phyloP scores from a whole-genome alignment of 495 filamentous ascomycete genomes.

The Penicillium turbatum region DNA sequence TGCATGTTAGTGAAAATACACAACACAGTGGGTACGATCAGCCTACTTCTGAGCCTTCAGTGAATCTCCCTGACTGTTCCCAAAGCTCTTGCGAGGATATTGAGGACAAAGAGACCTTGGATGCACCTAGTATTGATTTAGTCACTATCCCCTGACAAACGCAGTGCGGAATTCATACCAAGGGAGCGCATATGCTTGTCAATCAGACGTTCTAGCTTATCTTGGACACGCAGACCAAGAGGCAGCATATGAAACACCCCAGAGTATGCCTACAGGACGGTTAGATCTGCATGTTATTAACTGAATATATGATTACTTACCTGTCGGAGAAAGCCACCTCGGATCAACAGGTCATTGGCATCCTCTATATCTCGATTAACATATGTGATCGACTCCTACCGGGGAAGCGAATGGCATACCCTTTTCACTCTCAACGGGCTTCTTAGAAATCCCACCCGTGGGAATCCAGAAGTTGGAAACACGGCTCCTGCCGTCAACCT shows the following conservation, averaged over 20 bases:
- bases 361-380: conserved; percentile 45
- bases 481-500: conserved; percentile 57
- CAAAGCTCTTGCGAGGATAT: conserved; percentile 83
- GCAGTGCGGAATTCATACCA: conserved; percentile 43
- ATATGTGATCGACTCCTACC: background rate
- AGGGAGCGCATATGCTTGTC: conserved; percentile 82
- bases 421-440: conserved; percentile 45
- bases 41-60: conserved; percentile 57
- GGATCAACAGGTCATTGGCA: conserved; percentile 67
- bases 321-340: conserved; percentile 78
- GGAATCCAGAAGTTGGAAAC: conserved; percentile 75
- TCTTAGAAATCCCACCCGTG: conserved; percentile 63
- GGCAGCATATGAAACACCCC: conserved; percentile 93
- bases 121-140: conserved; percentile 58
- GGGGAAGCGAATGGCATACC: conserved; percentile 14
- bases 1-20: background rate
- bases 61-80: conserved; percentile 62
- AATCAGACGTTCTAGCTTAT: conserved; percentile 80
- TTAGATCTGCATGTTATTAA: background rate
- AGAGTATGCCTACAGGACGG: conserved; percentile 59
- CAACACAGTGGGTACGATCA: background rate
- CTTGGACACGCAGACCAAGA: conserved; percentile 81
- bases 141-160: background rate
- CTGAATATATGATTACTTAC: conserved; percentile 30
- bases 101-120: conserved; percentile 81